phyloP scores from a whole-genome alignment of 169 alveolate genomes.

The Eimeria tenella region DNA sequence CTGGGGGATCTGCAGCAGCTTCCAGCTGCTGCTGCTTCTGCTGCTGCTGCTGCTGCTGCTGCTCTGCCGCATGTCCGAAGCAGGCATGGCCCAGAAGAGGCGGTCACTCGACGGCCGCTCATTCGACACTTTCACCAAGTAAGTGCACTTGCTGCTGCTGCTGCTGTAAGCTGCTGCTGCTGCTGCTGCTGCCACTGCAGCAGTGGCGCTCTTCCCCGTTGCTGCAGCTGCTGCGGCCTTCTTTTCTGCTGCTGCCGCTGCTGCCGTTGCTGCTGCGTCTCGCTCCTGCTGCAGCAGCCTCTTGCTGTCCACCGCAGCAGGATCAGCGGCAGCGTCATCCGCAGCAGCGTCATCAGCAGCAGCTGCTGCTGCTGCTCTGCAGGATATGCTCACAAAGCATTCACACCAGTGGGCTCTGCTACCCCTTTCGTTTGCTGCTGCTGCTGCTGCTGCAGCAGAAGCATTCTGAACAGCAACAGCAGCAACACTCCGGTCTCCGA shows the following conservation, averaged over 20 bases:
- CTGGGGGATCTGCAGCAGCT: conserved; percentile 21
- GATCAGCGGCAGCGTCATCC: background rate
- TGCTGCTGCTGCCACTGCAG: conserved; percentile 28
- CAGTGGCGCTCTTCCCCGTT: background rate
- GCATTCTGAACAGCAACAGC: background rate
- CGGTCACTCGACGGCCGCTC: background rate
- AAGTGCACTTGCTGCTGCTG: background rate
- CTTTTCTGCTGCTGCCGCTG: background rate
- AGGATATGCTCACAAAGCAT: background rate
- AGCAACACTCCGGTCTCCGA: conserved; percentile 12
- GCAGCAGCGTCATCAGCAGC: background rate
- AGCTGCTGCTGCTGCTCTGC: background rate
- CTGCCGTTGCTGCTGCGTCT: background rate
- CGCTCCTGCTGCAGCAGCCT: background rate
- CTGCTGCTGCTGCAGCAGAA: conserved; percentile 38
- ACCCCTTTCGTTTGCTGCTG: conserved; percentile 2
- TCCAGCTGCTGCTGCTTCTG: conserved; percentile 50
- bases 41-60: conserved; percentile 54
- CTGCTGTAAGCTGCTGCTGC: background rate
- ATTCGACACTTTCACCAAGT: background rate
- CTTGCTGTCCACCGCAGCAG: background rate
- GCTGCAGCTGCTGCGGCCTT: background rate
- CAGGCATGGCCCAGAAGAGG: conserved; percentile 17
- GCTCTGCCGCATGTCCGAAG: conserved; percentile 34
- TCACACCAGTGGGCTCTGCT: conserved; percentile 46